A percentile compares a stretch with the other conserved stretches of the same genome.
Evolutionary conservation across 495 filamentous ascomycete species (phyloP).

Genomic region (Aspergillus taichungensis): DNA sequence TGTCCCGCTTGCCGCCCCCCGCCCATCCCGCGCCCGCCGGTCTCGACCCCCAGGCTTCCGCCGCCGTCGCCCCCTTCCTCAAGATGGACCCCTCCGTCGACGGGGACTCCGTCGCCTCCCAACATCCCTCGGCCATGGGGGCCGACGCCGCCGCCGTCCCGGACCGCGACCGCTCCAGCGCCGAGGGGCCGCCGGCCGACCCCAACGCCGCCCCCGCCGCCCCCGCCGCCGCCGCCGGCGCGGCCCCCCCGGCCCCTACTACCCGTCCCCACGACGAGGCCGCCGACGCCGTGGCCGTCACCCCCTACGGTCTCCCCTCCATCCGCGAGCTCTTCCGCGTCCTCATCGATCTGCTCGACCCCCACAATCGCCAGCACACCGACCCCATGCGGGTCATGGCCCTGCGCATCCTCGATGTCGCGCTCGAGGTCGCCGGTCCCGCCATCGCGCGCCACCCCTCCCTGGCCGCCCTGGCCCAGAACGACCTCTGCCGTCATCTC

Average conservation of each 20-base stretch:
- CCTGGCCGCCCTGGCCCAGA: conserved; percentile 78
- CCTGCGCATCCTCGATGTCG: conserved; percentile 92
- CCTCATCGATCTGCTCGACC: conserved; percentile 88
- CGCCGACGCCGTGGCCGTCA: conserved; percentile 56
- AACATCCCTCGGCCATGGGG: conserved; percentile 36
- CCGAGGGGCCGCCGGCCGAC: conserved; percentile 27
- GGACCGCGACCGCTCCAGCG: conserved; percentile 28
- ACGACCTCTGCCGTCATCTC: conserved; percentile 87
- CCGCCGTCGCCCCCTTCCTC: conserved; percentile 29
- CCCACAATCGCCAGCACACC: conserved; percentile 82
- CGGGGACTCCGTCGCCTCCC: conserved; percentile 49
- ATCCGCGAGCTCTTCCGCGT: conserved; percentile 92
- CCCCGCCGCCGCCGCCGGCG: conserved; percentile 31
- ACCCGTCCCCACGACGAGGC: conserved; percentile 28
- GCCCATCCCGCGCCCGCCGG: conserved; percentile 34
- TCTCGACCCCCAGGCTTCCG: conserved; percentile 41
- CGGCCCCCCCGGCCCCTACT: conserved; percentile 38
- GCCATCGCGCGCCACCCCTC: conserved; percentile 92
- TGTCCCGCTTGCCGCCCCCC: conserved; percentile 55
- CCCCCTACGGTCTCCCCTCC: conserved; percentile 86
- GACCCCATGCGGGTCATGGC: conserved; percentile 97
- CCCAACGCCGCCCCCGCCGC: conserved; percentile 37
- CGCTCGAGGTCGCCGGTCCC: conserved; percentile 90
- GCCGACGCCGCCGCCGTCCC: conserved; percentile 31
- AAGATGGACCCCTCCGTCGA: conserved; percentile 89